A percentile compares a stretch with the other conserved stretches of the same genome.
Conservation (phyloP, 805 yeast genomes). For the Starmerella riodocensis region DNA sequence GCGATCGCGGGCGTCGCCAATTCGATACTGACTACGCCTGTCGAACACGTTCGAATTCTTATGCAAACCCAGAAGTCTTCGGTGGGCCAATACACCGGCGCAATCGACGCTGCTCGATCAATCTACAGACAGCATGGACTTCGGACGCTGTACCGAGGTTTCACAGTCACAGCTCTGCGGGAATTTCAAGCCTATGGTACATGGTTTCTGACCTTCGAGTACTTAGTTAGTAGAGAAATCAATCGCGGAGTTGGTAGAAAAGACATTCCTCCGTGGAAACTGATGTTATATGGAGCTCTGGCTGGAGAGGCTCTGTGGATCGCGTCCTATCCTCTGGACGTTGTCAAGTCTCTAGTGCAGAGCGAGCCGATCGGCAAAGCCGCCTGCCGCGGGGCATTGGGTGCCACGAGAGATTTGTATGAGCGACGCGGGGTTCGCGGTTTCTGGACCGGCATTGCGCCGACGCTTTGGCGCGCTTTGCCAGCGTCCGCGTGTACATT, state of each 20-base stretch:
- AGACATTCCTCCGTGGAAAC: conserved; percentile 42
- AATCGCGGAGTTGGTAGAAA: conserved; percentile 27
- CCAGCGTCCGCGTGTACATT: conserved; percentile 71
- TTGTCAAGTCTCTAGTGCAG: conserved; percentile 48
- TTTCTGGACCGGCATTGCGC: conserved; percentile 41
- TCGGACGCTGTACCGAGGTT: conserved; percentile 43
- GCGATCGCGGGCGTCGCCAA: conserved; percentile 57
- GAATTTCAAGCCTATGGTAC: conserved; percentile 65
- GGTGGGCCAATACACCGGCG: conserved; percentile 30
- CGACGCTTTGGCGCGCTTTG: conserved; percentile 45
- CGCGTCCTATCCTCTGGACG: conserved; percentile 53
- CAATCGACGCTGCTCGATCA: conserved; percentile 33
- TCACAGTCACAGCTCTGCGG: conserved; percentile 39
- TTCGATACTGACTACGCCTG: conserved; percentile 49
- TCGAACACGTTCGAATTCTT: conserved; percentile 52
- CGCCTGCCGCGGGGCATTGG: conserved; percentile 30
- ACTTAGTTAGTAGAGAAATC: conserved; percentile 30
- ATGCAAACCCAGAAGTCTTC: conserved; percentile 38
- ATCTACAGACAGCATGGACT: conserved; percentile 35
- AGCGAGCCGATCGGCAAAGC: conserved; percentile 33
- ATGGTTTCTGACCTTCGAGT: conserved; percentile 58
- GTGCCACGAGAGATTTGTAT: conserved; percentile 36
- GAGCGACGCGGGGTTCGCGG: conserved; percentile 35
- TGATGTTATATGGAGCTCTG: conserved; percentile 44
- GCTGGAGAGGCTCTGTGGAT: conserved; percentile 68